These are phyloP conservation scores for Phaeophleospora eucalypticola DNA, from an alignment of 2,329 filamentous ascomycete species.

Conservation along the genomic window DNA sequence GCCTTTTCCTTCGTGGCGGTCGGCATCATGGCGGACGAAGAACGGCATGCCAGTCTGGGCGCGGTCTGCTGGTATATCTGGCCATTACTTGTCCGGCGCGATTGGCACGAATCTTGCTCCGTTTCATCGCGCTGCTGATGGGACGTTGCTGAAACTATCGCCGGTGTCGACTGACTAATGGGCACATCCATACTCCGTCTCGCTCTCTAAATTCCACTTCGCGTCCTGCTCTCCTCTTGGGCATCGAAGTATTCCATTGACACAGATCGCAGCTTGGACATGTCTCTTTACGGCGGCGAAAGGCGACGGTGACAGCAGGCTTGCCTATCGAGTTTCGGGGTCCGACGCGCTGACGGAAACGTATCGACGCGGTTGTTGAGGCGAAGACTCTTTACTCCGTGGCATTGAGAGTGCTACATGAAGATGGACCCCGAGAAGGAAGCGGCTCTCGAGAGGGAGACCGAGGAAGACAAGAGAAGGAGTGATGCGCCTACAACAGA, in stretches of 20 bases:
- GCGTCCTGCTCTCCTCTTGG: neutral
- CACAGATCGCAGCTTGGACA: neutral
- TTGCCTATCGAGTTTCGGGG: neutral
- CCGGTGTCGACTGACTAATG: conserved; percentile 2
- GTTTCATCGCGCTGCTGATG: neutral
- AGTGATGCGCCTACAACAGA: neutral
- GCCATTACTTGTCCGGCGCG: neutral
- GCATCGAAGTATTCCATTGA: neutral
- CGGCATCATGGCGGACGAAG: neutral
- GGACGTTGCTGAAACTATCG: neutral
- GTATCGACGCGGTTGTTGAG: too few relatives aligned
- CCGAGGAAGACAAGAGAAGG: neutral
- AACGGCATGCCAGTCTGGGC: neutral
- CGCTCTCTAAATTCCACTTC: neutral
- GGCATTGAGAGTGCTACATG: too few relatives aligned
- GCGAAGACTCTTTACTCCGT: too few relatives aligned
- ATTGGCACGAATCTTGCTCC: neutral
- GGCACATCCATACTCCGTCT: neutral
- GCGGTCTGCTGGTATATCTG: neutral
- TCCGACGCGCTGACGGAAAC: too few relatives aligned
- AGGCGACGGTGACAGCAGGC: neutral
- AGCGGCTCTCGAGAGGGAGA: conserved; percentile 8
- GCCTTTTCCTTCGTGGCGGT: neutral
- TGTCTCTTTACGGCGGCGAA: neutral
- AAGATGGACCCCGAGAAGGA: conserved; percentile 18